Conservation (phyloP, 257 asterid genomes). For the Rhazya stricta region DNA sequence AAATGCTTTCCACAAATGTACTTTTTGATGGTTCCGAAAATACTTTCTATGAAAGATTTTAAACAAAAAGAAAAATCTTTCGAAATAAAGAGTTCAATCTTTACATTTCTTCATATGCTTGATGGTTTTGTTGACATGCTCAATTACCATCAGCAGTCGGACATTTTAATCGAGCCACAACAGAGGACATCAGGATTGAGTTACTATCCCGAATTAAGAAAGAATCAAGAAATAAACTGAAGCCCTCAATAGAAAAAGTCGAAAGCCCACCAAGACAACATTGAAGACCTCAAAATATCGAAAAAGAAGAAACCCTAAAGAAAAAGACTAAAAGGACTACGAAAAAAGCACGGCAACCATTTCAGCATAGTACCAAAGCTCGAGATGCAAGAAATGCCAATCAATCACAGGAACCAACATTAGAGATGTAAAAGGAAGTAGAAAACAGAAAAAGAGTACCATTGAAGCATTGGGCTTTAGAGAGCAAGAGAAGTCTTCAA, state of each 20-base stretch:
- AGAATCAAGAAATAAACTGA: neutral
- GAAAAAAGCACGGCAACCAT: neutral
- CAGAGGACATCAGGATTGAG: conserved; percentile 1
- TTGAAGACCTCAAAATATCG: neutral
- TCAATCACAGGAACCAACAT: conserved; percentile 8
- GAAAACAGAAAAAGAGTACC: conserved; percentile 30
- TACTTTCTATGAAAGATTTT: neutral
- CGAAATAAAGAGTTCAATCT: neutral
- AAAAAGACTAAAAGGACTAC: neutral
- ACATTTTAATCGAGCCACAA: neutral
- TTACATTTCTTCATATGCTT: neutral
- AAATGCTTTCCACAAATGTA: conserved; percentile 32
- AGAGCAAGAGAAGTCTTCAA: conserved; percentile 51
- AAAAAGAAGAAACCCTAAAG: neutral
- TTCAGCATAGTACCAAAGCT: conserved; percentile 16
- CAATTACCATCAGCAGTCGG: neutral
- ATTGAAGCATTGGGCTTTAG: conserved; percentile 47
- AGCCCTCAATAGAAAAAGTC: conserved; percentile 2
- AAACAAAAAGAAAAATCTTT: neutral
- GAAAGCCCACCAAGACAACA: neutral
- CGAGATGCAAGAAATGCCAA: conserved; percentile 19
- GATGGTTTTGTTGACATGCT: neutral
- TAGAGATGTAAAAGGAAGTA: neutral
- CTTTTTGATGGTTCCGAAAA: conserved; percentile 15
- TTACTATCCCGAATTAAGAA: neutral